Percentiles rank a stretch among this genome's conserved stretches.
Evolutionary conservation across 352 stramenopile species (phyloP).

Genomic region (Phytophthora palmivora): DNA sequence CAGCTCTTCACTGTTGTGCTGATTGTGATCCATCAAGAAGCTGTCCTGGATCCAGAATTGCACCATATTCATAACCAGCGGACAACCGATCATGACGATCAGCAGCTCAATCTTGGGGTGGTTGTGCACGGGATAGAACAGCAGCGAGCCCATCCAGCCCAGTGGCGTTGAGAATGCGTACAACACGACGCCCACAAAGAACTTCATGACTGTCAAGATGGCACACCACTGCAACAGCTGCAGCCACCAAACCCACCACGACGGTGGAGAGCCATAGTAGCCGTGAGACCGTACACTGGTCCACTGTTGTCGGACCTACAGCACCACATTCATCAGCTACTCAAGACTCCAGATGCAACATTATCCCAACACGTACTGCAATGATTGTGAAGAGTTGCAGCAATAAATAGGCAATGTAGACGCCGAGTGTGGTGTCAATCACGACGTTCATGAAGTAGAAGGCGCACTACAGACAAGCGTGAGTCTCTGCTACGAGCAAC

Average conservation of each 20-base stretch:
- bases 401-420: conserved; percentile 85
- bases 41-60: conserved; percentile 89
- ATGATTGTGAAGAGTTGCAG: conserved; percentile 64
- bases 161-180: conserved; percentile 69
- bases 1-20: conserved; percentile 38
- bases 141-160: conserved; percentile 59
- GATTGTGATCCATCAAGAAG: conserved; percentile 72
- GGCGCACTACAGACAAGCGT: conserved; percentile 54
- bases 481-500: background rate
- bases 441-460: conserved; percentile 91
- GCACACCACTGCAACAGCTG: conserved; percentile 75
- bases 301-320: conserved; percentile 65
- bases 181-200: conserved; percentile 67
- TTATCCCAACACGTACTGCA: conserved; percentile 42
- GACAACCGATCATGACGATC: conserved; percentile 87
- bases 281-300: conserved; percentile 64
- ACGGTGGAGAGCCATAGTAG: conserved; percentile 73
- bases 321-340: conserved; percentile 4
- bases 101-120: conserved; percentile 82
- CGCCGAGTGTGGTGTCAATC: conserved; percentile 83
- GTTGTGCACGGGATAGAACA: conserved; percentile 77
- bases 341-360: background rate
- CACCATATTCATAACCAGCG: conserved; percentile 88
- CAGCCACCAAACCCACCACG: conserved; percentile 64
- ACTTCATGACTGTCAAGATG: conserved; percentile 74